phyloP scores from a whole-genome alignment of 164 flowering plant species.

The Magnolia kwangsiensis region DNA sequence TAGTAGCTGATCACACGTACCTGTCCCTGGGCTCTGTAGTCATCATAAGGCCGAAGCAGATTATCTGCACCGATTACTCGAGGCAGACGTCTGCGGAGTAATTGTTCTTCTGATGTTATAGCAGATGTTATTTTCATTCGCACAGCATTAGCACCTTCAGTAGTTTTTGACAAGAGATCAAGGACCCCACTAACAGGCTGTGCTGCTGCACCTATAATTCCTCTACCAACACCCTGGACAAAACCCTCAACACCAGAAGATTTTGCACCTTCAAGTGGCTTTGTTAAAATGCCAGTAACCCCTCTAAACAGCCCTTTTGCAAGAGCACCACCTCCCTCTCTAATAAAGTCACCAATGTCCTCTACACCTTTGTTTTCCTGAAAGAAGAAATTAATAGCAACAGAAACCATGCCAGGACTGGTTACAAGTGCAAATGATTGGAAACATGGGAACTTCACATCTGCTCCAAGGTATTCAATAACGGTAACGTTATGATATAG shows the following conservation, averaged over 20 bases:
- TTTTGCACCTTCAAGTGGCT: constrained; percentile 99
- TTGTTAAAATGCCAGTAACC: constrained; percentile 93
- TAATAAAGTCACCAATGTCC: constrained; percentile 87
- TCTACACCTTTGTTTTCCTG: constrained; percentile 90
- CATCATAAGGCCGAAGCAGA: constrained; percentile 86
- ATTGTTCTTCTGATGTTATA: constrained; percentile 95
- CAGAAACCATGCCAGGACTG: constrained; percentile 1
- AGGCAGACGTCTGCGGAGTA: constrained; percentile 86
- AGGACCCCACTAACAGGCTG: constrained; percentile 98
- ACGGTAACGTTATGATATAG: too few relatives aligned
- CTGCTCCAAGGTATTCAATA: too few relatives aligned
- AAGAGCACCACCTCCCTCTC: constrained; percentile 98
- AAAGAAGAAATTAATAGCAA: constrained; percentile 4
- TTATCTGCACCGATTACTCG: constrained; percentile 94
- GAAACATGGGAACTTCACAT: neutral
- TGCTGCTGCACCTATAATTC: constrained; percentile 96
- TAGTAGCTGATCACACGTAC: constrained; percentile 13
- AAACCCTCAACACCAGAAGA: constrained; percentile 98
- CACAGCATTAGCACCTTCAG: constrained; percentile 99
- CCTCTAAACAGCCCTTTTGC: constrained; percentile 95
- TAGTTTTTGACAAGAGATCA: constrained; percentile 95
- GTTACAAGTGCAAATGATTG: neutral
- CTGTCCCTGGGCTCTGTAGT: constrained; percentile 95
- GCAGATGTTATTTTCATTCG: constrained; percentile 94
- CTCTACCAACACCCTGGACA: constrained; percentile 99